Evolutionary conservation across 176 grass and related monocot genomes (phyloP), one percentile per base, ranked within the genome.

Genomic region (Musa beccarii): DNA sequence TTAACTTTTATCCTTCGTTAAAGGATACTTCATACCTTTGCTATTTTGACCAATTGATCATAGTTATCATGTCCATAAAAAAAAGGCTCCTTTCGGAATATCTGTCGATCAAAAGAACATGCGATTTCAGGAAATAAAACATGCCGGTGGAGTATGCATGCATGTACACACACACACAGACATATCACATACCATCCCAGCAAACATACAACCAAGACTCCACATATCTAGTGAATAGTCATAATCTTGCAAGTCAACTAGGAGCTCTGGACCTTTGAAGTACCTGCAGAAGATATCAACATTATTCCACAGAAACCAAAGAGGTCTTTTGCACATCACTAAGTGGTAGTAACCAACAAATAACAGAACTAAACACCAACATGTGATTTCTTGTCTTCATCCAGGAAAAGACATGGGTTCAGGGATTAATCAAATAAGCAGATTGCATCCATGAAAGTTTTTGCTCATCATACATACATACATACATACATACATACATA

Each of bases 191-290:
- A 99, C 88, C 88, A 99, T 99, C 66, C 82, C 78, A 69, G 95
- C 90, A 86, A 99, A 94, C 88, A 91, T 94, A 86, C 95, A 94
- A 71, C 95, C 95, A 79, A 99, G 95, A 71, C 95, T 99, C 95
- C 95, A 99, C 80, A 99, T 74, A 85, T 99, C 95, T 59, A 99
- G 82, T 3, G 90, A 99, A 83, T 99, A 99, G 82, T 99, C 95
- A 79, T 99, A 99, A 78, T 99, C 90, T 85, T 86, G 87, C 73
- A 99, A 88, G 77, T 99, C 90, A 75, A 99, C 95, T 80, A 99
- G 90, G 76, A 94, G 86, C 72, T 94, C 95, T 74, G 95, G 95
- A 20, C 90, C 95, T 81, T 99, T 94, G 56, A 85, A 92, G 23
- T 81, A 87, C 79, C 90, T 89, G 81, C 26, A 76, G 80, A 83